These are phyloP conservation scores for Hericium alpestre DNA, from an alignment of 768 basidiomycete genomes.

Conservation along the genomic window DNA sequence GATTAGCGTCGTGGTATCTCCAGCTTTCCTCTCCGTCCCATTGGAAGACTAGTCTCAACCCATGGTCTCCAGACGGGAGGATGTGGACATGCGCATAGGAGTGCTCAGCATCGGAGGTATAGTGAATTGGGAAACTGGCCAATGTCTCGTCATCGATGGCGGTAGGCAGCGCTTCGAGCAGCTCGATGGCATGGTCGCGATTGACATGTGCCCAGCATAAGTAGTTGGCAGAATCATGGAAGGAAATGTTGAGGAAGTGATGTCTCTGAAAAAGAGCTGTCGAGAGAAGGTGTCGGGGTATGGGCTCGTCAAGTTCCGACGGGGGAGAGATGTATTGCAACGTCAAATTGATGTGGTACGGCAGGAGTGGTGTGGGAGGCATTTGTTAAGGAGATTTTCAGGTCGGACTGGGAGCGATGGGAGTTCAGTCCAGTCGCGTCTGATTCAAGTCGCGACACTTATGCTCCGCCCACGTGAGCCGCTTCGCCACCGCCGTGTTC, in stretches of 20 bases:
- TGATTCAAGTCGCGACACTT: neutral
- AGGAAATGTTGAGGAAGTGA: slow-evolving; percentile 45
- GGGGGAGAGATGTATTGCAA: slow-evolving; percentile 50
- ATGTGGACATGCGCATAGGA: slow-evolving; percentile 20
- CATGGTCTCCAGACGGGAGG: slow-evolving; percentile 23
- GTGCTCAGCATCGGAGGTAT: slow-evolving; percentile 17
- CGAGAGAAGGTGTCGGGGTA: slow-evolving; percentile 57
- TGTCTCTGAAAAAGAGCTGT: slow-evolving; percentile 51
- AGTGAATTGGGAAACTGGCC: slow-evolving; percentile 37
- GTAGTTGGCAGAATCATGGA: slow-evolving; percentile 42
- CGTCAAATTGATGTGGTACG: slow-evolving; percentile 33
- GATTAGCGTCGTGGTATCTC: slow-evolving; percentile 59
- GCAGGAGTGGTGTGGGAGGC: slow-evolving; percentile 22
- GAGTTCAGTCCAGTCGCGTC: slow-evolving; percentile 10
- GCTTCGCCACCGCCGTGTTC: too few relatives aligned
- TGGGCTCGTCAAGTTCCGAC: slow-evolving; percentile 32
- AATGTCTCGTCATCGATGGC: slow-evolving; percentile 28
- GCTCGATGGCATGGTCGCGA: slow-evolving; percentile 26
- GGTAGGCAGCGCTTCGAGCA: slow-evolving; percentile 31
- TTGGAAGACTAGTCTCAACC: slow-evolving; percentile 55
- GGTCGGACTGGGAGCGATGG: too few relatives aligned
- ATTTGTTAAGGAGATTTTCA: too few relatives aligned
- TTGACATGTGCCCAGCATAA: slow-evolving; percentile 54
- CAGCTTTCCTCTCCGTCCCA: slow-evolving; percentile 48
- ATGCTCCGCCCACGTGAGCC: neutral